Conservation (phyloP, 2,329 filamentous ascomycete species). For the Sporothrix pseudoabietina region DNA sequence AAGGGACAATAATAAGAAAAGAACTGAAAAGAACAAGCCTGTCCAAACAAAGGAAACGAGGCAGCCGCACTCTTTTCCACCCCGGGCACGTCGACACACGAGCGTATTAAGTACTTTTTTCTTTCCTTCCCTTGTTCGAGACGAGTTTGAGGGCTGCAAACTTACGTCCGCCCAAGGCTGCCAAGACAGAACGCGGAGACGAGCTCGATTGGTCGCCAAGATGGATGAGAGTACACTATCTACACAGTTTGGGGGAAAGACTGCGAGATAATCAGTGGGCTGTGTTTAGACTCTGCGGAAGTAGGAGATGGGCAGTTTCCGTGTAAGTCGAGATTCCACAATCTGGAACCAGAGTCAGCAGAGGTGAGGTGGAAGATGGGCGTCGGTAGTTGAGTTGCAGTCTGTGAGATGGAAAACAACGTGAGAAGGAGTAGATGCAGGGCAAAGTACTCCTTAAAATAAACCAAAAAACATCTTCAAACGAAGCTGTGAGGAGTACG, state of each 20-base stretch:
- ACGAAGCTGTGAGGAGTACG: not conserved
- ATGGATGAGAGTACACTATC: not conserved
- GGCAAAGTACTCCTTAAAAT: not conserved
- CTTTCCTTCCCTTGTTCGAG: not conserved
- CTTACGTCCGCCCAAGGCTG: not conserved
- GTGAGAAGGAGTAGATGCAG: not conserved
- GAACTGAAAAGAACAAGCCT: not conserved
- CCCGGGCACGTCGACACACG: not conserved
- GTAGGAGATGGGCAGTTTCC: no score
- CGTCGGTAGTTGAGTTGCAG: not conserved
- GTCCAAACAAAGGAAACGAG: not conserved
- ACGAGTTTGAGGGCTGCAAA: not conserved
- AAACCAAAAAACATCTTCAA: not conserved
- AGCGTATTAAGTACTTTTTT: not conserved
- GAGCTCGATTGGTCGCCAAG: constrained; percentile 12
- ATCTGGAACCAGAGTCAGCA: not conserved
- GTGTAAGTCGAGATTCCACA: not conserved
- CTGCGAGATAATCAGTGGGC: not conserved
- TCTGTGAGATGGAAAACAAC: not conserved
- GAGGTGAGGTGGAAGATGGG: not conserved
- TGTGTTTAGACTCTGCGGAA: not conserved
- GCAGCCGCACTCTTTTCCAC: not conserved
- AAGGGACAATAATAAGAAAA: not conserved
- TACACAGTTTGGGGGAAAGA: not conserved
- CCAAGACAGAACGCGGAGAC: not conserved